phyloP scores from a whole-genome alignment of 2,329 filamentous ascomycete genomes.

The Monilinia polystroma region DNA sequence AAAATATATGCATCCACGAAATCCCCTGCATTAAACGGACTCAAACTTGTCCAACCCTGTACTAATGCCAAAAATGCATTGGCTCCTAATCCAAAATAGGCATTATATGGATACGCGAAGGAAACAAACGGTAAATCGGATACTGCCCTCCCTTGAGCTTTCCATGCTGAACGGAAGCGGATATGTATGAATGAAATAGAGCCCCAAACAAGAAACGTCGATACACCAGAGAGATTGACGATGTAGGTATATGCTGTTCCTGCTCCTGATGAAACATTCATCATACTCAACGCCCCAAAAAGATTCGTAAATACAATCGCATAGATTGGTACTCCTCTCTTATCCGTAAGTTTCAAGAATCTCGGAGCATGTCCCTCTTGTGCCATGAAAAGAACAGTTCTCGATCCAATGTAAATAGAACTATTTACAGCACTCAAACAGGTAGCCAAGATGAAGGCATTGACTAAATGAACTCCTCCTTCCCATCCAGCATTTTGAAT shows the following conservation, averaged over 20 bases:
- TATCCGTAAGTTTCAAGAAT: constrained; percentile 67
- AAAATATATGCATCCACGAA: constrained; percentile 65
- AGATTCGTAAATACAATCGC: constrained; percentile 68
- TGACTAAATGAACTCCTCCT: constrained; percentile 72
- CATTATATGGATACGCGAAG: constrained; percentile 55
- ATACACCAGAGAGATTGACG: constrained; percentile 67
- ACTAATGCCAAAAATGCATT: constrained; percentile 60
- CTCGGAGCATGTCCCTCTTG: constrained; percentile 69
- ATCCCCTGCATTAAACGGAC: constrained; percentile 56
- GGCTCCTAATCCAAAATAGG: constrained; percentile 57
- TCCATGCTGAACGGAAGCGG: constrained; percentile 66
- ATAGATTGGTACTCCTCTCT: constrained; percentile 58
- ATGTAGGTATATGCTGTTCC: constrained; percentile 66
- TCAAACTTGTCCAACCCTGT: constrained; percentile 60
- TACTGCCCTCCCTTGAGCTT: constrained; percentile 54
- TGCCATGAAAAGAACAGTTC: constrained; percentile 74
- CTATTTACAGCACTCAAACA: constrained; percentile 71
- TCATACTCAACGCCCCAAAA: constrained; percentile 70
- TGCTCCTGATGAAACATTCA: constrained; percentile 68
- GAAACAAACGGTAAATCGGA: constrained; percentile 57
- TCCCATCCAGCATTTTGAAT: constrained; percentile 73
- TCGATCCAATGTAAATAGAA: constrained; percentile 74
- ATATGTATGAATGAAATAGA: constrained; percentile 70
- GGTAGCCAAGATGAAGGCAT: constrained; percentile 72
- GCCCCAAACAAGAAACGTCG: constrained; percentile 71